phyloP scores from a whole-genome alignment of 768 basidiomycete genomes.

The Solioccasus polychromus region DNA sequence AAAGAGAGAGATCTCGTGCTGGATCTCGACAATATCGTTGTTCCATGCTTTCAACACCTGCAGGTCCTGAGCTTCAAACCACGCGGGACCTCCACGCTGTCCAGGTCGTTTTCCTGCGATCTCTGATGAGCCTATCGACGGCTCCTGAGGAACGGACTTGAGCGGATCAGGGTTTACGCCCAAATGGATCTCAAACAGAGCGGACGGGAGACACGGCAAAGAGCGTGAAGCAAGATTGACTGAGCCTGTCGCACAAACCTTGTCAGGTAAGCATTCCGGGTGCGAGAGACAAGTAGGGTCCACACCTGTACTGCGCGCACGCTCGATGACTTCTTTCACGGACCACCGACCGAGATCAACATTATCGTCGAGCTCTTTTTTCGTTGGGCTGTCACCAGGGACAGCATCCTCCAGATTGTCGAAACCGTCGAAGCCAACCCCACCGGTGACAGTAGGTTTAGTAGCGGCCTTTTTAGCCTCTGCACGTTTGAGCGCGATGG shows the following conservation, averaged over 20 bases:
- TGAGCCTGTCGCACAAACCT: conserved; percentile 51
- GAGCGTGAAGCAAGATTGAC: conserved; percentile 75
- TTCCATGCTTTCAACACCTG: conserved; percentile 74
- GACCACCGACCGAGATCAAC: conserved; percentile 58
- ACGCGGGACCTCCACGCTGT: conserved; percentile 50
- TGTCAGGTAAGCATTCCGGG: conserved; percentile 43
- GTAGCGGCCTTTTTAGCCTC: conserved; percentile 63
- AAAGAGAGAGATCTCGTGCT: conserved; percentile 80
- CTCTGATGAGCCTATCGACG: conserved; percentile 41
- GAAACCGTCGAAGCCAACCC: conserved; percentile 34
- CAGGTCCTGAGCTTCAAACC: conserved; percentile 83
- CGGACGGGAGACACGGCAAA: conserved; percentile 70
- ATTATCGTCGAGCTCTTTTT: conserved; percentile 45
- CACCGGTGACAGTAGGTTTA: conserved; percentile 24
- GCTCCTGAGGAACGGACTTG: conserved; percentile 61
- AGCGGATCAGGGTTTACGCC: conserved; percentile 70
- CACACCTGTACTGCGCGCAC: conserved; percentile 74
- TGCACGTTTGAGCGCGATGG: conserved; percentile 75
- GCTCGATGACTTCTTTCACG: conserved; percentile 72
- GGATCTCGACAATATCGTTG: conserved; percentile 76
- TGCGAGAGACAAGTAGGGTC: conserved; percentile 29
- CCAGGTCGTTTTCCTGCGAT: conserved; percentile 37
- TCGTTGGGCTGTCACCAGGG: conserved; percentile 25
- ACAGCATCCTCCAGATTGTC: conserved; percentile 49
- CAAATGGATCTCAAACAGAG: conserved; percentile 77